Evolutionary conservation across 805 yeast species (phyloP).

Genomic region (Pichia californica): DNA sequence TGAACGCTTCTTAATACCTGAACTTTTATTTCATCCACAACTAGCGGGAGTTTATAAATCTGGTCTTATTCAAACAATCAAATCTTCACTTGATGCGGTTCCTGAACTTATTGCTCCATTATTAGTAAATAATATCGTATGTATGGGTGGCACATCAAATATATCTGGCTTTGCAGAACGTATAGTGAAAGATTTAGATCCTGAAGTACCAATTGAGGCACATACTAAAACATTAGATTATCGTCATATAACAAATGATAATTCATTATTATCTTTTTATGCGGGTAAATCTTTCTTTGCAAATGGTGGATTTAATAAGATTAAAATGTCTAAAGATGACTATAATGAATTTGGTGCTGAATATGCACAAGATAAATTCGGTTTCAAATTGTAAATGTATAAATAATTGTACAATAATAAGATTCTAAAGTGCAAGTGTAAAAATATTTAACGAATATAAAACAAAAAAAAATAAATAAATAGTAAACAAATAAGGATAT

Average conservation of each 20-base stretch:
- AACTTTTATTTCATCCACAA: slow-evolving; percentile 78
- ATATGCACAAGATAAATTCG: slow-evolving; percentile 30
- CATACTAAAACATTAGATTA: slow-evolving; percentile 43
- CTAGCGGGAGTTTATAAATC: slow-evolving; percentile 71
- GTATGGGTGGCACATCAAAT: slow-evolving; percentile 78
- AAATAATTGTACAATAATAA: neutral
- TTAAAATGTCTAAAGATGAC: slow-evolving; percentile 68
- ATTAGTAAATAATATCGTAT: slow-evolving; percentile 67
- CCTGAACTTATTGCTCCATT: slow-evolving; percentile 74
- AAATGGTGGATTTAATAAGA: slow-evolving; percentile 39
- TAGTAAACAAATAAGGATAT: too few relatives aligned
- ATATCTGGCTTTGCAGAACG: slow-evolving; percentile 63
- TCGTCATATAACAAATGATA: slow-evolving; percentile 25
- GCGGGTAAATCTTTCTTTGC: slow-evolving; percentile 47
- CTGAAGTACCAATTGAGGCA: slow-evolving; percentile 70
- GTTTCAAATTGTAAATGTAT: slow-evolving; percentile 15
- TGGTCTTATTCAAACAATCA: slow-evolving; percentile 66
- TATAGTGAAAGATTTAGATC: slow-evolving; percentile 51
- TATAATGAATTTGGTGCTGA: slow-evolving; percentile 78
- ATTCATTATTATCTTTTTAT: slow-evolving; percentile 43
- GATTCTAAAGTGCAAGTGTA: neutral
- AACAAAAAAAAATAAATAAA: too few relatives aligned
- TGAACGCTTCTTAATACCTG: slow-evolving; percentile 87
- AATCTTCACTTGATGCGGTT: slow-evolving; percentile 58
- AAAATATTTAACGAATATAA: too few relatives aligned